Base-by-base conservation (phyloP, 345 rosid genomes). In the Aquilaria sinensis region DNA sequence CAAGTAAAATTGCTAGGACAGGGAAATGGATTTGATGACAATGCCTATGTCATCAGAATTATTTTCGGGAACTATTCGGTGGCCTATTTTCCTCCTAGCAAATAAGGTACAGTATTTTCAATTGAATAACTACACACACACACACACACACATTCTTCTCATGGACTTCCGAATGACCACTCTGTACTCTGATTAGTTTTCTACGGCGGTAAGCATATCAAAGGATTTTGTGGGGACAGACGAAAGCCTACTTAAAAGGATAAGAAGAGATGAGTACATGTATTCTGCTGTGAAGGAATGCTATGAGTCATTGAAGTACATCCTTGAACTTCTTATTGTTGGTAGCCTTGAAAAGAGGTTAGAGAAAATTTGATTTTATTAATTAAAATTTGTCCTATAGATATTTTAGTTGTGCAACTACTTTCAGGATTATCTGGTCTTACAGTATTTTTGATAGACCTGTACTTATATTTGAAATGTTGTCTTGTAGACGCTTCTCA, bases 51-150 rank as follows among this genome's bases (percentile, higher is more conserved):
- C 92, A 34, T 65, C 85, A 48, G 89, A 90, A 72, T 72, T 85
- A 63, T 70, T 83, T 57, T 72, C 77, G 32, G 94, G 82, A 72
- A 77, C 78, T 60, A 72, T 93, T 71, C 83, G 80, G 51, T 93
- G 98, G 98, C 98, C 98, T 13, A 81, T 93, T 70, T 93, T 93
- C 73, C 96, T 93, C 69, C 83, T 93, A 37, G 90, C 97, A 69
- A 85, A 83, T 78, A 83, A 93, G 96, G 98, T 93, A 72, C 59
- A 43, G 10, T 37, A 57, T 67, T 55, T 51, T 48, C 10, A 31
- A 41, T 10, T 6, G 23, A 23, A 23, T 23, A 62, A 53, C 13
- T 37, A 37, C 43, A 37, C 43, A 37, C 2, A 3, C 43, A 9
- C 8, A 37, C 43, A 37, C 43, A 37, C 8, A 37, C 8, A 3